Evolutionary conservation across 805 yeast species (phyloP).

Genomic region (Jamesozyma jinghongensis): DNA sequence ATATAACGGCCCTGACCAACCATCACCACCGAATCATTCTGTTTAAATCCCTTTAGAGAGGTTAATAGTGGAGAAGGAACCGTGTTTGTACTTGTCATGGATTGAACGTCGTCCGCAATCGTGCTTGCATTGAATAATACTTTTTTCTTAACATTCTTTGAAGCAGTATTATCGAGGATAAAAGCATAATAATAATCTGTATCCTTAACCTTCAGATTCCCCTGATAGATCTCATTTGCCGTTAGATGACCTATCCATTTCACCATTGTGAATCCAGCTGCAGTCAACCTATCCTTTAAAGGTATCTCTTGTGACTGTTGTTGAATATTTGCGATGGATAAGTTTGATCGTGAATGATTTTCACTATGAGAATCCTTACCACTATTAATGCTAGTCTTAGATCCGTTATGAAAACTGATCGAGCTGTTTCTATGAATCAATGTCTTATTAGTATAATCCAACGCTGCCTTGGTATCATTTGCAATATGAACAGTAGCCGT

Average conservation of each 20-base stretch:
- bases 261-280: constrained; percentile 43
- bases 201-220: constrained; percentile 45
- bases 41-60: constrained; percentile 6
- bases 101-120: constrained; percentile 15
- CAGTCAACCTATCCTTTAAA: constrained; percentile 49
- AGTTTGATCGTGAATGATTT: constrained; percentile 5
- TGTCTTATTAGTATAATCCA: constrained; percentile 20
- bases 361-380: background rate
- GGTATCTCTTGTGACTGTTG: constrained; percentile 35
- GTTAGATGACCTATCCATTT: constrained; percentile 47
- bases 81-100: constrained; percentile 10
- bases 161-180: constrained; percentile 84
- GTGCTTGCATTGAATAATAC: constrained; percentile 53
- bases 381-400: background rate
- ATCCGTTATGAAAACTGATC: constrained; percentile 3
- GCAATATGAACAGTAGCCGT: constrained; percentile 24
- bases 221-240: constrained; percentile 56
- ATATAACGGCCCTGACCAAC: constrained; percentile 52
- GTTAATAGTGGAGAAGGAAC: constrained; percentile 13
- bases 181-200: constrained; percentile 72
- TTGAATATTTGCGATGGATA: constrained; percentile 17
- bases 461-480: constrained; percentile 22
- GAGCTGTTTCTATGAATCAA: constrained; percentile 15
- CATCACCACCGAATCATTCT: constrained; percentile 11
- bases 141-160: constrained; percentile 76